Base-by-base conservation (phyloP, 2,329 filamentous ascomycete species). In the Beauveria sp. region DNA sequence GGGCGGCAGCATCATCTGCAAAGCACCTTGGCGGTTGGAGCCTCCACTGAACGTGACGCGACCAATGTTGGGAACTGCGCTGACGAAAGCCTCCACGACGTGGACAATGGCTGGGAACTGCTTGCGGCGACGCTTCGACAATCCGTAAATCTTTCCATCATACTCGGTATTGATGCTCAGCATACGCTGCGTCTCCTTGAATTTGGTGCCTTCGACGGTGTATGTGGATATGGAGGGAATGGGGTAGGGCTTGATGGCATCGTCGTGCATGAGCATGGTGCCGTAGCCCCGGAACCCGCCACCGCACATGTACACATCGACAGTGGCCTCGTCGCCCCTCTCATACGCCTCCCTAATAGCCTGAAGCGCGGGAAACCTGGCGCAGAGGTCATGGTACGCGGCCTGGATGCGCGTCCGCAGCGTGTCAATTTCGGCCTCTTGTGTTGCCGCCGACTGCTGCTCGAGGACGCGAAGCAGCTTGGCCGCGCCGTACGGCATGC, bases 201-300 rank as follows among this genome's bases (percentile, higher is more conserved):
- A 96, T 3, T 82, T 77, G 3, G 77, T 70, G 12, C 84, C 83
- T 0, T 80, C 73, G 1, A 87, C 89, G 9, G 79, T 83, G 73
- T 95, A 96, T 2, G 89, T 87, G 64, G 92, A 93, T 72, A 95
- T 88, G 22, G 88, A 86, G 0, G 91, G 85, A 28, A 96, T 89
- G 0, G 93, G 93, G 71, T 96, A 97, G 0, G 91, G 91, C 59
- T 82, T 78, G 49, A 91, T 82, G 6, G 78, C 74, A 68, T 93
- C 89, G 66, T 84, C 82, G 70, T 89, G 86, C 88, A 96, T 93
- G 58, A 96, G 80, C 69, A 96, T 86, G 73, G 91, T 96, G 7
- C 92, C 93, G 79, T 96, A 96, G 18, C 93, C 93, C 42, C 93
- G 81, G 70, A 96, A 96, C 0, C 93, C 93, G 26, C 93, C 93